phyloP scores from a whole-genome alignment of 768 basidiomycete genomes.

The Piloderma croceum region DNA sequence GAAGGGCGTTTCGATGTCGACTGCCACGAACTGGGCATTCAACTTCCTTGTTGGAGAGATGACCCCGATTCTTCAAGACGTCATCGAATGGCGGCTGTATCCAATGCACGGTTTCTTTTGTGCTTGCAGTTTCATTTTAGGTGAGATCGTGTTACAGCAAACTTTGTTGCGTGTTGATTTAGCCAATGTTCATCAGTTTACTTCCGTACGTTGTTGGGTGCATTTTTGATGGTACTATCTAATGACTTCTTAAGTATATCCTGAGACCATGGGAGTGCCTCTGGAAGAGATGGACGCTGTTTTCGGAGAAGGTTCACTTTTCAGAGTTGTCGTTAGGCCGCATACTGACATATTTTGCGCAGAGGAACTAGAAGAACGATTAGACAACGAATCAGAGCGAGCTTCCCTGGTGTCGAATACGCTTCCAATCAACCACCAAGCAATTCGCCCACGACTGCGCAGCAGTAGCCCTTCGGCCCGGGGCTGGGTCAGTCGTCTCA shows the following conservation, averaged over 20 bases:
- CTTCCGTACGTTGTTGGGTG: conserved; percentile 50
- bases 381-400: conserved; percentile 62
- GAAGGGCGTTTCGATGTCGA: conserved; percentile 93
- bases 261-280: conserved; percentile 81
- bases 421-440: conserved; percentile 33
- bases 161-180: conserved; percentile 7
- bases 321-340: conserved; percentile 14
- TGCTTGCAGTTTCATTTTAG: conserved; percentile 77
- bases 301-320: conserved; percentile 74
- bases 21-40: conserved; percentile 81
- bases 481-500: conserved; percentile 48
- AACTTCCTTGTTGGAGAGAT: conserved; percentile 86
- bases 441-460: conserved; percentile 25
- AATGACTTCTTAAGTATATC: conserved; percentile 51
- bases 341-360: conserved; percentile 6
- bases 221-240: background rate
- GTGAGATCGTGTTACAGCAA: conserved; percentile 29
- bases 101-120: conserved; percentile 96
- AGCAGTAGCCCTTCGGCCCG: conserved; percentile 19
- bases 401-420: conserved; percentile 46
- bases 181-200: conserved; percentile 47
- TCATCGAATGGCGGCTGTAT: conserved; percentile 87
- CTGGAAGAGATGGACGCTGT: conserved; percentile 89
- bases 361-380: conserved; percentile 50
- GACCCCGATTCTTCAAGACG: conserved; percentile 82